Evolutionary conservation across 164 flowering plant genomes (phyloP), one percentile per base, ranked within the genome.

Genomic region (Buxus sempervirens): DNA sequence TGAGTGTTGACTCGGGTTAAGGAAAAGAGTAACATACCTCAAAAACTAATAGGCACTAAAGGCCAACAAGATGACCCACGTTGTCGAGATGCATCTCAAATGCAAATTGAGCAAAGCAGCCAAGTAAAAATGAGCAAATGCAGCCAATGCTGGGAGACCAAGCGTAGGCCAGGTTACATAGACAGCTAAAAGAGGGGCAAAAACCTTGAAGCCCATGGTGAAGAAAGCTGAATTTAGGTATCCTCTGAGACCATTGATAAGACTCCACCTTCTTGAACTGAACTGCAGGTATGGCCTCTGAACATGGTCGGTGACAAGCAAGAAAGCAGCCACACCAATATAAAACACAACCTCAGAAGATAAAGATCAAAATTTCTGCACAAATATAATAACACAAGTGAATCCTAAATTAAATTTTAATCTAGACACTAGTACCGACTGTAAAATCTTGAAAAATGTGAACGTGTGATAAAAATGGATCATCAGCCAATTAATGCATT

Each of bases 181-280:
- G 42, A 80, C 83, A 60, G 78, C 86, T 20, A 88, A 69, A 4
- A 89, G 63, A 12, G 98, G 96, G n/a, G 81, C 86, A 45, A 85
- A 18, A 20, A 89, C 82, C 80, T 90, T 90, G n/a, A 90, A 75
- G 54, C 92, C 95, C 91, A 80, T 85, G 18, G 80, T 73, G 64
- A 87, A 76, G 79, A 86, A 88, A 25, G 89, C 78, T 59, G 94
- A 79, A 28, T 74, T 38, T 60, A 87, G n/a, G 81, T 89, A 89
- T 71, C 98, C 98, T 61, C 75, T 85, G 21, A 93, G 89, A n/a
- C 97, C 96, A 0, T 93, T 88, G 25, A 93, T 93, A 60, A 93
- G 94, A 60, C 94, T 77, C 97, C 97, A 93, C 58, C 92, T 82
- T 78, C 89, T 89, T 53, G 94, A 13, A 65, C 89, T 91, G 71